phyloP scores from a whole-genome alignment of 148 eudicot genomes.

The Nepenthes mirabilis region DNA sequence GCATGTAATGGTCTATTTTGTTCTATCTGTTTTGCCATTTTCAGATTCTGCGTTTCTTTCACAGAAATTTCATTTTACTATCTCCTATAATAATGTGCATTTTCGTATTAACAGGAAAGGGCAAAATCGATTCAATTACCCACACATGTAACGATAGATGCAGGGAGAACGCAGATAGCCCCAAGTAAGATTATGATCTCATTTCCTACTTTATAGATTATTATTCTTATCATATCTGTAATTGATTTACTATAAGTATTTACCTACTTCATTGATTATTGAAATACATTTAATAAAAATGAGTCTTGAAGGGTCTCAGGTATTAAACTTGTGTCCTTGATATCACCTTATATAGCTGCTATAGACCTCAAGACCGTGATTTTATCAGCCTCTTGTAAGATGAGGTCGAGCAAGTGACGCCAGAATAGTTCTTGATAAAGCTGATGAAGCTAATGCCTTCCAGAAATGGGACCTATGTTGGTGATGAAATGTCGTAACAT shows the following conservation, averaged over 20 bases:
- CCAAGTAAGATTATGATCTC: slow-evolving; percentile 53
- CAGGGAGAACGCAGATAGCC: slow-evolving; percentile 98
- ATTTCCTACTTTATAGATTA: neutral
- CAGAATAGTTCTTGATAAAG: too few relatives aligned
- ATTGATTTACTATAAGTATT: too few relatives aligned
- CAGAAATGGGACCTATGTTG: too few relatives aligned
- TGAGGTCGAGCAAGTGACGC: too few relatives aligned
- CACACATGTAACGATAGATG: slow-evolving; percentile 78
- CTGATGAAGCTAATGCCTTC: too few relatives aligned
- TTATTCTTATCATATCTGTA: neutral
- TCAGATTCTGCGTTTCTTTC: neutral
- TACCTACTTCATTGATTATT: neutral
- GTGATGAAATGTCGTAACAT: too few relatives aligned
- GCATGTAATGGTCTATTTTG: too few relatives aligned
- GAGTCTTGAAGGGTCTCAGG: neutral
- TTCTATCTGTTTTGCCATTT: neutral
- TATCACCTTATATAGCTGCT: too few relatives aligned
- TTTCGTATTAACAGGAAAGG: slow-evolving; percentile 44
- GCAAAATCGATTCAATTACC: slow-evolving; percentile 78
- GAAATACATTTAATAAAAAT: neutral
- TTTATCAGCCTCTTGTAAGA: too few relatives aligned
- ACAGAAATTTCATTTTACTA: neutral
- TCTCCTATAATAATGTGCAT: neutral
- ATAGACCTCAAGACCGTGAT: too few relatives aligned
- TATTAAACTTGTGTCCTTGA: too few relatives aligned